Conservation (phyloP, 345 rosid species). For the Combretum micranthum region DNA sequence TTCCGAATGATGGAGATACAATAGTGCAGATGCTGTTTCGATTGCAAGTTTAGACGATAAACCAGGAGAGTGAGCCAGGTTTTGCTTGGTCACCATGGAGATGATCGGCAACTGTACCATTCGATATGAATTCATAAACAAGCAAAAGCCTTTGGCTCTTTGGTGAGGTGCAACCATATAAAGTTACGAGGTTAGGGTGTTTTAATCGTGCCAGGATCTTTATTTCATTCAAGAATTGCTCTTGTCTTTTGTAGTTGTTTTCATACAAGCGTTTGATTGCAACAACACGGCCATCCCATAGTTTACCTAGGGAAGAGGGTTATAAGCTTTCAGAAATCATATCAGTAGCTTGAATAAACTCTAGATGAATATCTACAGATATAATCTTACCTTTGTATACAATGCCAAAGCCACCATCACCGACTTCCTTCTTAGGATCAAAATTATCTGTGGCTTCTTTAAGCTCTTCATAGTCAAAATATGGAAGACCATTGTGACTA, state of each 20-base stretch:
- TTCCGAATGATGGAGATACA: slow-evolving; percentile 68
- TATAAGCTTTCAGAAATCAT: neutral
- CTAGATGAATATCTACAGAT: neutral
- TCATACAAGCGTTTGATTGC: slow-evolving; percentile 86
- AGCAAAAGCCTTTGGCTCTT: slow-evolving; percentile 68
- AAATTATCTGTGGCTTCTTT: slow-evolving; percentile 63
- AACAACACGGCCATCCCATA: slow-evolving; percentile 68
- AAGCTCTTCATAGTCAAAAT: slow-evolving; percentile 63
- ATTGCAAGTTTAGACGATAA: slow-evolving; percentile 62
- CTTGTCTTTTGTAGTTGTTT: slow-evolving; percentile 63
- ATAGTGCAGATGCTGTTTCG: slow-evolving; percentile 72
- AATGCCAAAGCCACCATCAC: slow-evolving; percentile 92
- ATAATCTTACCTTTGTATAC: slow-evolving; percentile 61
- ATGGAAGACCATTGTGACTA: slow-evolving; percentile 33
- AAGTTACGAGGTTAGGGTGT: slow-evolving; percentile 64
- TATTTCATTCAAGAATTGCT: slow-evolving; percentile 84
- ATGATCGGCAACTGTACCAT: slow-evolving; percentile 92
- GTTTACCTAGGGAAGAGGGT: slow-evolving; percentile 36
- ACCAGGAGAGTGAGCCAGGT: slow-evolving; percentile 62
- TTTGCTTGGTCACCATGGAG: slow-evolving; percentile 59
- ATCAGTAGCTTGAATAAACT: neutral
- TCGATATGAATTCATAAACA: slow-evolving; percentile 71
- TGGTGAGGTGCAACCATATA: slow-evolving; percentile 85
- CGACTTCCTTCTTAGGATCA: slow-evolving; percentile 63
- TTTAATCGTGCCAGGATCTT: slow-evolving; percentile 56